Base-by-base conservation (phyloP, 2,329 filamentous ascomycete species). In the Lithohypha guttulata region DNA sequence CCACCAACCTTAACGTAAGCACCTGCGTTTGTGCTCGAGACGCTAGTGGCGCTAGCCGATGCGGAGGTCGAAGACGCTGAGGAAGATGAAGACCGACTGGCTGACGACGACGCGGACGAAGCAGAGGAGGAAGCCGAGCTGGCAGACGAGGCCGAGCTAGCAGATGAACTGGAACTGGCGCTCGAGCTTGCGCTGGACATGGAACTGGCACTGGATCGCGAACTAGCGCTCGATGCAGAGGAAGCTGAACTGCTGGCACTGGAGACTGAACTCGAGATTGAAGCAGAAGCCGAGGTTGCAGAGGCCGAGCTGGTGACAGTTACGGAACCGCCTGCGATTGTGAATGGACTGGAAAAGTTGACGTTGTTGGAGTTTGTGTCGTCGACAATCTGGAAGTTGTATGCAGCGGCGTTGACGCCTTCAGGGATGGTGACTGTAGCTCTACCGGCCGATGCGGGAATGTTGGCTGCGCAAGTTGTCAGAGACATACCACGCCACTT, bases 271-370 rank as follows among this genome's bases (percentile, higher is more conserved):
- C 13, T 33, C 9, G 38, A 28, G n/a, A 32, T 20, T 11, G 41
- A 25, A 6, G 27, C 27, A 34, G 38, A 43, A 19, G 47, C 36
- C 15, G 30, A 22, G 13, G 42, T 39, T 33, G 47, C 45, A 37
- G 54, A 51, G 18, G 55, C 46, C 19, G 54, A 51, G n/a, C 62
- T 53, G 33, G 55, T 53, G 34, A 53, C 48, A 32, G 52, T 51
- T 33, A 57, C 54, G 10, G 51, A 42, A 34, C 50, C 58, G 45
- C 63, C 66, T 9, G 65, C 51, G 41, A 75, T 59, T 25, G 61
- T 58, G 57, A 74, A 75, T 44, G 61, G 62, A 5, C 66, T 64
- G 23, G 64, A 65, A 62, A 68, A 75, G 63, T 74, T 74, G 55
- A 57, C 59, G 44, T 63, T 51, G 34, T 37, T 43, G 6, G 58